Base-by-base conservation (phyloP, 1,284 basidiomycete genomes). In the Apiotrichum porosum region DNA sequence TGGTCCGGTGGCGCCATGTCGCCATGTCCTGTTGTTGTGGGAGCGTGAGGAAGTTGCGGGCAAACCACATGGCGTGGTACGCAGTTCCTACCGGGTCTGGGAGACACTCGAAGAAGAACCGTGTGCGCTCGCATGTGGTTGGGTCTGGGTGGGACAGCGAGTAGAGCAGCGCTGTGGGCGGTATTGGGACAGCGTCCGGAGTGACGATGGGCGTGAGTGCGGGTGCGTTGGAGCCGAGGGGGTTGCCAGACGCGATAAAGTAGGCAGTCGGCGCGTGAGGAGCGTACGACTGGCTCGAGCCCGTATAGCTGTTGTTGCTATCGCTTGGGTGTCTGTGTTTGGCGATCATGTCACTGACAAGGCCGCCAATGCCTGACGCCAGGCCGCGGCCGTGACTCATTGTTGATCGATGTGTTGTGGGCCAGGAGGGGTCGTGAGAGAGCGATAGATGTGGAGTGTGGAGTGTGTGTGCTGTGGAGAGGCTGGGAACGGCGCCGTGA, bases 81-180 rank as follows among this genome's bases (percentile, higher is more conserved):
- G 59, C 42, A 37, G 61, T 56, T 1, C 58, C 56, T 8, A 62
- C 57, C 5, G 64, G 66, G 42, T 68, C 61, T 9, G 64, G 64
- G 17, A 65, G 34, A 32, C 54, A 61, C 4, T 46, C 18, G 14
- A 65, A 47, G 51, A 68, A 63, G 56, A 66, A 68, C 4, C 52
- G 30, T 6, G 59, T 58, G 8, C 49, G 39, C 19, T 41, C 33
- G 8, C 51, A 55, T 13, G 30, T 26, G 18, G 23, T n/a, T 22
- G 47, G 47, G 39, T 45, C 43, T 4, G 47, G 47, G 26, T 53
- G 47, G 10, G 36, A 19, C 19, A 53, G 26, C 6, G 43, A 28
- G 32, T 46, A 42, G 8, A 43, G 33, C 23, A 49, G 47, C 24
- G 30, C 22, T 15, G 36, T 24, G 2, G 30, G 24, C 4, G 47